Base-by-base conservation (phyloP, 164 flowering plant genomes). In the Warburgia ugandensis region DNA sequence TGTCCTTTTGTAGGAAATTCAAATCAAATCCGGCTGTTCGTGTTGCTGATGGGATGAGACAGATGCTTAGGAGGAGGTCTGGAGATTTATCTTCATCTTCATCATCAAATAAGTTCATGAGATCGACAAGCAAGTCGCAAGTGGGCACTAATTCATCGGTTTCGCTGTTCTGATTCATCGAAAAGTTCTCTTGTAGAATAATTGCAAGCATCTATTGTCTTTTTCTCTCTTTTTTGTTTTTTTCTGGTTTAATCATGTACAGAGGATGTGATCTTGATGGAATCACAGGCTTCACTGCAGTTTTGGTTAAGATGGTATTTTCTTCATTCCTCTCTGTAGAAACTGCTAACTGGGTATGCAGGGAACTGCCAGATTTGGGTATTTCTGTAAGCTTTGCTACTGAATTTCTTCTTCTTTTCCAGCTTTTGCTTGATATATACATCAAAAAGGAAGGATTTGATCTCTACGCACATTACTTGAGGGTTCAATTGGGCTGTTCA, bases 31-130 rank as follows among this genome's bases (percentile, higher is more conserved):
- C 88, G 0, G 90, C 89, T 0, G 77, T 78, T 38, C 62, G 61
- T 36, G 90, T 83, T 0, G 90, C 95, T 3, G 81, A 83, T 23
- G 95, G 87, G 32, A 82, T 80, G 90, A 69, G 77, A 61, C 82
- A 80, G 70, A 76, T 86, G 79, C 80, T 86, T 5, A 63, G 87
- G 56, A 73, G 84, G 51, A 67, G 86, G 49, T 78, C 91, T 3
- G 76, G 84, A 17, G 76, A 79, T 43, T 39, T 62, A 45, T 49
- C 68, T 13, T 45, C 68, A n/a, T n/a, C n/a, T n/a, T n/a, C n/a
- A 5, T 43, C 70, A 33, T 33, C 80, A 0, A 81, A 77, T 68
- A 75, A 70, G 68, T 78, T 68, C 48, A 17, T 69, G 36, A 78
- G 81, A 66, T 77, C 95, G 5, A 29, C 79, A 5, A 37, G 41